Percentiles rank a stretch among this genome's conserved stretches.
phyloP scores from a whole-genome alignment of 139 green algal species.

The Picochlorum sp. region DNA sequence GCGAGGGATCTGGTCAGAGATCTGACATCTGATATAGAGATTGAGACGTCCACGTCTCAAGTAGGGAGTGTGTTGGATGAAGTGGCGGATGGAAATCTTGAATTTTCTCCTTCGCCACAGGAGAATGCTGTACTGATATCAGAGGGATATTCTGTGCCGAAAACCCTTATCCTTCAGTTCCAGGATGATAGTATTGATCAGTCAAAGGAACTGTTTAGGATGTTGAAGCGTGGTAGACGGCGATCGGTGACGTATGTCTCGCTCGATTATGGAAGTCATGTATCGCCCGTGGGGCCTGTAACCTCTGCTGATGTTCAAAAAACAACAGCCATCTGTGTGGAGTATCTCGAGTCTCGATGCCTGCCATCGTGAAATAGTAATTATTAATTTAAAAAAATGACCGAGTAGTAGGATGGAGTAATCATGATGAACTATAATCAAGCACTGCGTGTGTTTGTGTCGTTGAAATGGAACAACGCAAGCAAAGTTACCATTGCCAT shows the following conservation, averaged over 20 bases:
- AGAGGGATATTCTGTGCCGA: slow-evolving; percentile 27
- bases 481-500: not conserved
- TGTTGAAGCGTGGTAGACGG: slow-evolving; percentile 29
- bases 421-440: not conserved
- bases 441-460: not conserved
- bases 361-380: too few species aligned
- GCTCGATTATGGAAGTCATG: not conserved
- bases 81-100: slow-evolving; percentile 48
- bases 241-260: not conserved
- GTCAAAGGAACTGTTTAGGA: slow-evolving; percentile 45
- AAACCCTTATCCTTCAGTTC: slow-evolving; percentile 83
- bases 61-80: slow-evolving; percentile 73
- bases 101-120: slow-evolving; percentile 70
- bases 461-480: not conserved
- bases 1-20: not conserved
- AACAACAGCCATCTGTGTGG: too few species aligned
- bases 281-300: not conserved
- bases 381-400: too few species aligned
- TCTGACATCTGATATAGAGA: slow-evolving; percentile 22
- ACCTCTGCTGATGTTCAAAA: not conserved
- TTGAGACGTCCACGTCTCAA: slow-evolving; percentile 75
- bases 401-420: too few species aligned
- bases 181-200: slow-evolving; percentile 79
- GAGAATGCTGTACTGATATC: slow-evolving; percentile 57
- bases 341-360: too few species aligned